phyloP scores from a whole-genome alignment of 352 stramenopile species.

The Globisporangium heterothallicum region DNA sequence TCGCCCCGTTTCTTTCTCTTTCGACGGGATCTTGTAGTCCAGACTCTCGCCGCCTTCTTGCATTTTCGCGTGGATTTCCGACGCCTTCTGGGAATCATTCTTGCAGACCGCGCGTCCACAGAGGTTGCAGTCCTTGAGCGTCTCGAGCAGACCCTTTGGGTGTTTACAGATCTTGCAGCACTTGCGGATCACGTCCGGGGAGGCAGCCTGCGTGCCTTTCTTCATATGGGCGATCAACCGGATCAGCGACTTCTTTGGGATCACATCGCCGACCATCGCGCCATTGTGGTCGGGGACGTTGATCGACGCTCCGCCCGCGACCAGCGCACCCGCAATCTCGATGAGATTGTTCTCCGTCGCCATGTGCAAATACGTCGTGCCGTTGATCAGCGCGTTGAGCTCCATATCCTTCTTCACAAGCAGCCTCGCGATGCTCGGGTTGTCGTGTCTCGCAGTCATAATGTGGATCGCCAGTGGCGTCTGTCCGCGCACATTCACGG shows the following conservation, averaged over 20 bases:
- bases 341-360: slow-evolving; percentile 58
- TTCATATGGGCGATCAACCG: slow-evolving; percentile 76
- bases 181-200: slow-evolving; percentile 44
- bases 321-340: slow-evolving; percentile 60
- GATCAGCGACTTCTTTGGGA: slow-evolving; percentile 71
- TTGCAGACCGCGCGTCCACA: slow-evolving; percentile 77
- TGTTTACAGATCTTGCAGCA: slow-evolving; percentile 84
- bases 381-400: slow-evolving; percentile 68
- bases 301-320: slow-evolving; percentile 72
- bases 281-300: slow-evolving; percentile 79
- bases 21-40: slow-evolving; percentile 19
- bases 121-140: slow-evolving; percentile 66
- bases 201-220: slow-evolving; percentile 62
- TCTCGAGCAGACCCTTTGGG: slow-evolving; percentile 67
- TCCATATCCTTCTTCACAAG: slow-evolving; percentile 41
- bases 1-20: slow-evolving; percentile 60
- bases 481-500: slow-evolving; percentile 75
- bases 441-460: slow-evolving; percentile 62
- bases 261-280: slow-evolving; percentile 71
- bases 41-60: slow-evolving; percentile 25
- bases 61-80: slow-evolving; percentile 54
- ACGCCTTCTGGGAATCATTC: slow-evolving; percentile 75
- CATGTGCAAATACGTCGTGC: slow-evolving; percentile 84
- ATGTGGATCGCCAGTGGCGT: slow-evolving; percentile 84
- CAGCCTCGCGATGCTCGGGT: slow-evolving; percentile 42